phyloP scores from a whole-genome alignment of 805 yeast genomes.

The Starmerella potacharoeniae region DNA sequence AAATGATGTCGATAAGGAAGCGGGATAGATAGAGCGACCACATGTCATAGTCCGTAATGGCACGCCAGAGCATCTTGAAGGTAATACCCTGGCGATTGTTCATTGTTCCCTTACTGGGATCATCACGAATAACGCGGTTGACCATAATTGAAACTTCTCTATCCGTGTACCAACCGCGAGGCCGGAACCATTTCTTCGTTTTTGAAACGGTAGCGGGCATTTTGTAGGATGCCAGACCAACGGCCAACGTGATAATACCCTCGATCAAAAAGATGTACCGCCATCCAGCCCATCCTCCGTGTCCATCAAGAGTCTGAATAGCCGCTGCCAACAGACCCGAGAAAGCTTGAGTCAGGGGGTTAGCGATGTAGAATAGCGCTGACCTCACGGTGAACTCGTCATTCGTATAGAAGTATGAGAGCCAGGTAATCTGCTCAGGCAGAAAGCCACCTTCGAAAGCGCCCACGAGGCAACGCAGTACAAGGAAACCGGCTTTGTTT shows the following conservation, averaged over 20 bases:
- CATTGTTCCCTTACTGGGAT: conserved; percentile 55
- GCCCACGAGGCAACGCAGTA: conserved; percentile 43
- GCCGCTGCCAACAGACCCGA: conserved; percentile 45
- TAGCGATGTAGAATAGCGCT: conserved; percentile 49
- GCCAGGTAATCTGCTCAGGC: conserved; percentile 51
- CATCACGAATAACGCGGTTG: conserved; percentile 50
- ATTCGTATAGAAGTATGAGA: conserved; percentile 54
- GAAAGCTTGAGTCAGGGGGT: conserved; percentile 37
- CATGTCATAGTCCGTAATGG: conserved; percentile 40
- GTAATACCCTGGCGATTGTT: conserved; percentile 46
- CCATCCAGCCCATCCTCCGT: conserved; percentile 44
- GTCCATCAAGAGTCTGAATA: conserved; percentile 40
- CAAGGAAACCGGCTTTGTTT: conserved; percentile 35
- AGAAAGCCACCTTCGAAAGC: conserved; percentile 60
- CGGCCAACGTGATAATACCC: conserved; percentile 43
- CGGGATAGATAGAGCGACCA: conserved; percentile 48
- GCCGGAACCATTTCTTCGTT: conserved; percentile 40
- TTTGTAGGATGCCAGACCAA: conserved; percentile 39
- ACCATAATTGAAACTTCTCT: conserved; percentile 49
- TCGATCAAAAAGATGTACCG: conserved; percentile 55
- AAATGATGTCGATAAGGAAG: conserved; percentile 34
- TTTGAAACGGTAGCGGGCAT: conserved; percentile 50
- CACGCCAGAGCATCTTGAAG: conserved; percentile 32
- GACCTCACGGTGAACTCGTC: conserved; percentile 48
- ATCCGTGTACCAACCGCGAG: conserved; percentile 44